phyloP scores from a whole-genome alignment of 1,284 basidiomycete genomes.

The Ganoderma multipileum region DNA sequence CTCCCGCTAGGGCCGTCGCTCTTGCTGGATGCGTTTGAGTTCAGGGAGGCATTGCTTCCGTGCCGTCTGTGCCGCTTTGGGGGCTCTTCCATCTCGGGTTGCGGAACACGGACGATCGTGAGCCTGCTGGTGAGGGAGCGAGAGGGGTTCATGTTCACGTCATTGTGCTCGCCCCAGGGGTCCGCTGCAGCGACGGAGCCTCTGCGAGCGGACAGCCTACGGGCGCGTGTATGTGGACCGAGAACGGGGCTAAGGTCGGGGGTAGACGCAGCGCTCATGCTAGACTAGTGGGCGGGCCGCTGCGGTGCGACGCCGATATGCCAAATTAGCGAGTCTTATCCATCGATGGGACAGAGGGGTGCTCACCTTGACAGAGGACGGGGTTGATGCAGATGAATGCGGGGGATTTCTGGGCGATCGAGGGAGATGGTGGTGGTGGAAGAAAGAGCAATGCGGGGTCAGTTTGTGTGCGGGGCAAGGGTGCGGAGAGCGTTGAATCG shows the following conservation, averaged over 20 bases:
- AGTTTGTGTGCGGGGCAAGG: conserved; percentile 13
- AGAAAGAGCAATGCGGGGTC: conserved; percentile 14
- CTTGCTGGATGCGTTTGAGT: conserved; percentile 38
- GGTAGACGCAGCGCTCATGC: conserved; percentile 32
- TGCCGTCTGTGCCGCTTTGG: conserved; percentile 40
- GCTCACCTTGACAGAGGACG: conserved; percentile 17
- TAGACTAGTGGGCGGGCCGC: conserved; percentile 14
- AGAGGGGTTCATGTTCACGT: conserved; percentile 58
- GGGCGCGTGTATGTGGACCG: conserved; percentile 36
- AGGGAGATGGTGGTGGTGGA: conserved; percentile 21
- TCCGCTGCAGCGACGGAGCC: conserved; percentile 73
- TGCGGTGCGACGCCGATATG: background rate
- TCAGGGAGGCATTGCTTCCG: conserved; percentile 44
- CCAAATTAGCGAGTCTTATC: conserved; percentile 3
- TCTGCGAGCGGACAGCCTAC: conserved; percentile 60
- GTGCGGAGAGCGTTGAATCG: conserved; percentile 22
- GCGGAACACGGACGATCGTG: conserved; percentile 74
- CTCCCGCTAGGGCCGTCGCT: conserved; percentile 41
- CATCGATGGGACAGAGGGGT: conserved; percentile 17
- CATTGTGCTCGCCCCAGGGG: conserved; percentile 62
- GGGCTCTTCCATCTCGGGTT: conserved; percentile 37
- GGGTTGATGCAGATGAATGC: background rate
- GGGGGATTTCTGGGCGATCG: background rate
- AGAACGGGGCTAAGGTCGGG: conserved; percentile 37
- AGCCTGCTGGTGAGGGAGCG: conserved; percentile 67